A percentile compares a stretch with the other conserved stretches of the same genome.
Conservation (phyloP, 129 eudicot genomes). For the Apium graveolens region DNA sequence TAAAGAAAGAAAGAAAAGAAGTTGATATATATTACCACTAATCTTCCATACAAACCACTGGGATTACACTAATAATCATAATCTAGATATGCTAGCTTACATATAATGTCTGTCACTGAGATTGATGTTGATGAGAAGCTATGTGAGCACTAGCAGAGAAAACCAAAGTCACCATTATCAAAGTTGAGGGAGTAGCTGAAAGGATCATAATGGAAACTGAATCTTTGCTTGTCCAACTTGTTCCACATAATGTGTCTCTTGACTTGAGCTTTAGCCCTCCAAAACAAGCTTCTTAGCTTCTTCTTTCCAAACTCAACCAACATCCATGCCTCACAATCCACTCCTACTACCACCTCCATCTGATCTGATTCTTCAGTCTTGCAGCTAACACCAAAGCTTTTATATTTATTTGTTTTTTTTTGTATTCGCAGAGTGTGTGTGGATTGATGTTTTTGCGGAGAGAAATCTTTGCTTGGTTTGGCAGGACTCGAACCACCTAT, state of each 20-base stretch:
- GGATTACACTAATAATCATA: neutral
- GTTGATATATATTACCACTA: neutral
- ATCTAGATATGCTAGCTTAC: neutral
- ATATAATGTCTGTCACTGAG: neutral
- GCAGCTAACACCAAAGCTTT: neutral
- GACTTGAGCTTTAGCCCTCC: slow-evolving; percentile 15
- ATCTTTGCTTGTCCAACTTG: slow-evolving; percentile 7
- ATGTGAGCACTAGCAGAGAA: slow-evolving; percentile 9
- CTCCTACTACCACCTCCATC: slow-evolving; percentile 18
- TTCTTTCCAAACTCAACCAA: slow-evolving; percentile 18
- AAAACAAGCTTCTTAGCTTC: slow-evolving; percentile 18
- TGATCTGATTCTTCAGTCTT: neutral
- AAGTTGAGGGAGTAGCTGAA: slow-evolving; percentile 29
- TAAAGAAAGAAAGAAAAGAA: neutral
- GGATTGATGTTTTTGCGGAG: too few relatives aligned
- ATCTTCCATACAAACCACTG: neutral
- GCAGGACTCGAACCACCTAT: neutral
- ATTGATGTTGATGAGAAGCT: neutral
- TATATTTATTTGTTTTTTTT: too few relatives aligned
- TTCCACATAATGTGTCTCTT: slow-evolving; percentile 11
- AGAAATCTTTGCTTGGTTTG: neutral
- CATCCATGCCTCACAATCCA: slow-evolving; percentile 17
- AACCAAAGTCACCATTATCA: slow-evolving; percentile 24
- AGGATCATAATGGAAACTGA: slow-evolving; percentile 23
- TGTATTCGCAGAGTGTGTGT: too few relatives aligned